phyloP scores from a whole-genome alignment of 352 stramenopile species.

The Pythium pyrilobum region DNA sequence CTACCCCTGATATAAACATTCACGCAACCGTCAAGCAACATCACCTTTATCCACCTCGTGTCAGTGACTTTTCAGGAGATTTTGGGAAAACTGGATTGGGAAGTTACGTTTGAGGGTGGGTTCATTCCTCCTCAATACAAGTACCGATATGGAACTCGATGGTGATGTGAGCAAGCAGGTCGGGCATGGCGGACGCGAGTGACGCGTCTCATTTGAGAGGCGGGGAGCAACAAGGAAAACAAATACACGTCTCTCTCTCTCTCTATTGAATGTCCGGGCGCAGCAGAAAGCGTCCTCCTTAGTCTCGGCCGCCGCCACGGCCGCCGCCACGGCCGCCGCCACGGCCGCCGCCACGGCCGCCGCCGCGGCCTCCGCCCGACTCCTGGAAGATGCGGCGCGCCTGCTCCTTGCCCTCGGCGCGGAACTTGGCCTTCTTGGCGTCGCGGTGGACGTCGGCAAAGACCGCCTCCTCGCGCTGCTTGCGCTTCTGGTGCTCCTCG shows the following conservation, averaged over 20 bases:
- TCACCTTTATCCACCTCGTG: neutral
- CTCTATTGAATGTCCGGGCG: constrained; percentile 5
- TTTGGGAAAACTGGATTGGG: too few relatives aligned
- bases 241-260: too few relatives aligned
- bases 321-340: constrained; percentile 4
- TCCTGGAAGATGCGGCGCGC: constrained; percentile 35
- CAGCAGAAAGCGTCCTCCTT: neutral
- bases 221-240: too few relatives aligned
- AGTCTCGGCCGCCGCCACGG: constrained; percentile 8
- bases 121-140: too few relatives aligned
- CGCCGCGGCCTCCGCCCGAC: constrained; percentile 36
- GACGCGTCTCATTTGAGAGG: too few relatives aligned
- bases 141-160: too few relatives aligned
- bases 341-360: constrained; percentile 8
- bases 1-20: neutral
- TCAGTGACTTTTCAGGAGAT: constrained; percentile 7
- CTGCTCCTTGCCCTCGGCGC: constrained; percentile 71
- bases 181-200: too few relatives aligned
- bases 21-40: constrained; percentile 30
- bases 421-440: constrained; percentile 87
- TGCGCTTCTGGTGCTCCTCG: constrained; percentile 89
- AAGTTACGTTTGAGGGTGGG: too few relatives aligned
- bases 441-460: constrained; percentile 80
- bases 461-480: constrained; percentile 87
- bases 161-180: too few relatives aligned